These are phyloP conservation scores for Fragaria iinumae DNA, from an alignment of 306 rosid species.

Conservation along the genomic window DNA sequence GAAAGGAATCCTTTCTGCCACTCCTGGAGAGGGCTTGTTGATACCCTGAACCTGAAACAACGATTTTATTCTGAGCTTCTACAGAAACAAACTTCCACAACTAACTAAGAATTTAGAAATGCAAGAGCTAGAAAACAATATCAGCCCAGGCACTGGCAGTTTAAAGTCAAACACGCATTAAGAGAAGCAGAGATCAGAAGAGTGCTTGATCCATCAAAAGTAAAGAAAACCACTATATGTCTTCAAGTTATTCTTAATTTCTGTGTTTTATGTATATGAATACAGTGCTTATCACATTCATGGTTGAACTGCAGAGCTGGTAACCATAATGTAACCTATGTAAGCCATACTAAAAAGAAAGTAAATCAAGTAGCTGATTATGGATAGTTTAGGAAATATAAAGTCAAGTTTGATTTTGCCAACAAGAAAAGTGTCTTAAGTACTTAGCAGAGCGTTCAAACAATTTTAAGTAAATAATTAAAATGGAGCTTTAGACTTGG, in stretches of 20 bases:
- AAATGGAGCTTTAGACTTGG: not conserved
- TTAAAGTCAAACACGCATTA: not conserved
- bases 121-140: not conserved
- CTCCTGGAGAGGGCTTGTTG: constrained; percentile 58
- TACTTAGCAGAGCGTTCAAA: not conserved
- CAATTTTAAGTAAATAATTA: not conserved
- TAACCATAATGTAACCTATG: not conserved
- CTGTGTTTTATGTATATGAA: not conserved
- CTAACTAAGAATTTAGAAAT: not conserved
- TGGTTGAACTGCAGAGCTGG: not conserved
- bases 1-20: constrained; percentile 59
- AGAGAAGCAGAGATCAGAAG: constrained; percentile 15
- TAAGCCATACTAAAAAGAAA: not conserved
- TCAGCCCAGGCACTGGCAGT: not conserved
- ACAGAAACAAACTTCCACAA: constrained; percentile 4
- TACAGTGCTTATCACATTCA: not conserved
- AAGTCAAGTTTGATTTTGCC: not conserved
- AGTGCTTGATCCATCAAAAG: not conserved
- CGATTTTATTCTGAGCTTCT: constrained; percentile 19
- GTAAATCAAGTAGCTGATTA: not conserved
- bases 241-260: not conserved
- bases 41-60: constrained; percentile 67
- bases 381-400: not conserved
- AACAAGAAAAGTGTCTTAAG: not conserved
- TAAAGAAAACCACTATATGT: not conserved